Evolutionary conservation across 2,329 filamentous ascomycete species (phyloP).

Genomic region (Colletotrichum tofieldiae): DNA sequence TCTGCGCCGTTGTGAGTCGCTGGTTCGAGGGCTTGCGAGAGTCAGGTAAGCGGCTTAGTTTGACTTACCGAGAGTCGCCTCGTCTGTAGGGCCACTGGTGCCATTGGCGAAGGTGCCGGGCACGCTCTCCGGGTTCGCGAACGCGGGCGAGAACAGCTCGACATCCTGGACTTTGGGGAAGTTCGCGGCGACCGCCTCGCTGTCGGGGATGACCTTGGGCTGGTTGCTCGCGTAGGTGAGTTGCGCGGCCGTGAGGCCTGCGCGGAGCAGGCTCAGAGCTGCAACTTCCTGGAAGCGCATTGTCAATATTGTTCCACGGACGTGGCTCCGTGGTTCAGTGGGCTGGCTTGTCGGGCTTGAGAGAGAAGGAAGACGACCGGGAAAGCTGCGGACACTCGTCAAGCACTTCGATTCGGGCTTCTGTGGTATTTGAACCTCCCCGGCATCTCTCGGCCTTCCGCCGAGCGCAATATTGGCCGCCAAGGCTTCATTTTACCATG

Average conservation of each 20-base stretch:
- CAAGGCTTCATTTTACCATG: conserved; percentile 21
- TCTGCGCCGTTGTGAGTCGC: conserved; percentile 27
- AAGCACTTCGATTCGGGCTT: background rate
- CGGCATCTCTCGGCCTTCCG: background rate
- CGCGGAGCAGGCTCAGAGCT: conserved; percentile 42
- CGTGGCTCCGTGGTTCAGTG: background rate
- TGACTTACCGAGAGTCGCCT: conserved; percentile 36
- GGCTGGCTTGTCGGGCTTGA: background rate
- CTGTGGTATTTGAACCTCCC: background rate
- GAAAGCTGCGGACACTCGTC: background rate
- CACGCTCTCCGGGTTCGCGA: conserved; percentile 45
- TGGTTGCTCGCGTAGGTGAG: conserved; percentile 49
- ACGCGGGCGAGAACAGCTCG: conserved; percentile 49
- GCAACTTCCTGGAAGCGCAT: conserved; percentile 27
- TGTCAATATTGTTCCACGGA: background rate
- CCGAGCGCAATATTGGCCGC: background rate
- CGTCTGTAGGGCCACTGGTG: conserved; percentile 49
- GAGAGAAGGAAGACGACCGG: background rate
- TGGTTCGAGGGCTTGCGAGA: too few species aligned
- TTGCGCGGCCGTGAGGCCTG: conserved; percentile 43
- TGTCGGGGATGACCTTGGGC: conserved; percentile 45
- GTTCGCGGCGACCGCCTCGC: conserved; percentile 44
- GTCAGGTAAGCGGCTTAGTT: too few species aligned
- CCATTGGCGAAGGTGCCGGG: conserved; percentile 48
- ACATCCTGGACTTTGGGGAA: conserved; percentile 39